These are phyloP conservation scores for Hemisphaericaspora lyxosophila DNA, from an alignment of 1,139 yeast genomes.

Conservation along the genomic window DNA sequence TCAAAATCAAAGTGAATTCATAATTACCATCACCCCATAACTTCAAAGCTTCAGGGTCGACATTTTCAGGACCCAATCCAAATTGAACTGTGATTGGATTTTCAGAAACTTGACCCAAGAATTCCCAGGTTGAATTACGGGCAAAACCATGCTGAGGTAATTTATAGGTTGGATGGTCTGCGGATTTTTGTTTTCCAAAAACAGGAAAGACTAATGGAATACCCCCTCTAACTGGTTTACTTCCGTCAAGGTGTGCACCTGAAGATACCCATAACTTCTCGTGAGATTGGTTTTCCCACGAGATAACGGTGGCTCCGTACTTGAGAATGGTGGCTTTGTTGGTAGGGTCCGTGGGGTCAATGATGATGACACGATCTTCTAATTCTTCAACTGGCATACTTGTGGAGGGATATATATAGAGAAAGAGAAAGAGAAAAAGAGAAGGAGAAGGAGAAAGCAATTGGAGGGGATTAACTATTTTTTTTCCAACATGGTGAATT, in stretches of 20 bases:
- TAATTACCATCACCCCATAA: conserved; percentile 49
- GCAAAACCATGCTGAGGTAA: conserved; percentile 98
- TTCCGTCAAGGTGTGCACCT: conserved; percentile 83
- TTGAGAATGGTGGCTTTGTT: conserved; percentile 68
- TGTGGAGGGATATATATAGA: neutral
- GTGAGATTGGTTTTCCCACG: conserved; percentile 68
- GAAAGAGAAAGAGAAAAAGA: neutral
- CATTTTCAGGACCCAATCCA: conserved; percentile 83
- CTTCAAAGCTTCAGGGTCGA: conserved; percentile 61
- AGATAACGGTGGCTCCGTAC: conserved; percentile 84
- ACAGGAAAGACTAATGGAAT: conserved; percentile 95
- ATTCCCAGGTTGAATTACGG: conserved; percentile 86
- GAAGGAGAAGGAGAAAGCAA: too few species aligned
- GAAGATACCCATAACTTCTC: conserved; percentile 69
- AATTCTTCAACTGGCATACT: conserved; percentile 64
- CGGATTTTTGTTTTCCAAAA: conserved; percentile 67
- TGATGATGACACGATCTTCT: conserved; percentile 59
- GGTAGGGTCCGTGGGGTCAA: conserved; percentile 51
- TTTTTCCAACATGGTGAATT: too few species aligned
- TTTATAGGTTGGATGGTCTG: conserved; percentile 35
- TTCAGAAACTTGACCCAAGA: conserved; percentile 72
- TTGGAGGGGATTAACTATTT: too few species aligned
- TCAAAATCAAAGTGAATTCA: conserved; percentile 76
- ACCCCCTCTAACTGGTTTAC: conserved; percentile 95
- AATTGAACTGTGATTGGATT: conserved; percentile 72